Conservation (phyloP, 768 basidiomycete genomes). For the Hericium coralloides region DNA sequence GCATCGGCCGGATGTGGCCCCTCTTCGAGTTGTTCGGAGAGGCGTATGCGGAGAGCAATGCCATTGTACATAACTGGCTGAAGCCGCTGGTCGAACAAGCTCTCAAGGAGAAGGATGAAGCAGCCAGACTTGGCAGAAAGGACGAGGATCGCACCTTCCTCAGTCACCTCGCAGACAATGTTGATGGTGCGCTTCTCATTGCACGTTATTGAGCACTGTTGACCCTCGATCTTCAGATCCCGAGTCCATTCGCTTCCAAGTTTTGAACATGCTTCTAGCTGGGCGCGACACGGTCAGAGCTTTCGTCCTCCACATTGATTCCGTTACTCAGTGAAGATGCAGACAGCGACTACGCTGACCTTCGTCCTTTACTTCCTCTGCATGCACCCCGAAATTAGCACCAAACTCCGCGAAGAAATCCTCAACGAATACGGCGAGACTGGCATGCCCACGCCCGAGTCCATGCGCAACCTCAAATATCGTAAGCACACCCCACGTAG, state of each 20-base stretch:
- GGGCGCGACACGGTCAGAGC: constrained; percentile 21
- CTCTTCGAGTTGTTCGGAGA: background rate
- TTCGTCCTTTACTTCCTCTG: constrained; percentile 23
- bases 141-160: constrained; percentile 29
- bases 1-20: background rate
- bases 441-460: constrained; percentile 21
- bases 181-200: background rate
- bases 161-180: constrained; percentile 28
- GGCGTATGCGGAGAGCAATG: background rate
- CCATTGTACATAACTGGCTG: background rate
- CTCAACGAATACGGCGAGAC: constrained; percentile 18
- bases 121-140: background rate
- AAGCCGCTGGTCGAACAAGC: background rate
- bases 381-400: constrained; percentile 19
- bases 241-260: constrained; percentile 12
- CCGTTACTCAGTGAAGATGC: background rate
- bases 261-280: constrained; percentile 26
- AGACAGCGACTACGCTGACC: constrained; percentile 21
- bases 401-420: constrained; percentile 22
- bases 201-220: background rate
- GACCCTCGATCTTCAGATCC: background rate
- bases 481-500: background rate
- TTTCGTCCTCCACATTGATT: background rate
- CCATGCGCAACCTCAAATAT: constrained; percentile 15
- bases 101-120: background rate